These are phyloP conservation scores for Aegilops bicornis DNA, from an alignment of 176 grass and related monocot genomes.

Conservation along the genomic window DNA sequence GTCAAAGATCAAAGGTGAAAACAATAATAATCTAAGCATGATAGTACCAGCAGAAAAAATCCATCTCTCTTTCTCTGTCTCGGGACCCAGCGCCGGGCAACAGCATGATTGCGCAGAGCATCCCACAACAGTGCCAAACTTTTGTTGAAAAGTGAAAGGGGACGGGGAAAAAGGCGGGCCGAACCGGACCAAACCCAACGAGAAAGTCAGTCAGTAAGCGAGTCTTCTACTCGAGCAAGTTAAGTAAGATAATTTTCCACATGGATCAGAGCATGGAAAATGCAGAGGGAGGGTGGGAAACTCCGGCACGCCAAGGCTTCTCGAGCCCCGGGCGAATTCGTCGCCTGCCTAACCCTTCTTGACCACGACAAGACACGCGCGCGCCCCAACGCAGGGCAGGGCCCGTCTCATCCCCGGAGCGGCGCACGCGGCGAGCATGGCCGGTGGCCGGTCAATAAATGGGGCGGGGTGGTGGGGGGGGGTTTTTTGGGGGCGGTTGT, in stretches of 20 bases:
- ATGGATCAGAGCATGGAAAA: background rate
- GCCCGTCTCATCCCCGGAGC: background rate
- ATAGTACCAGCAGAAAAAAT: background rate
- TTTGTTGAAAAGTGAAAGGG: constrained; percentile 30
- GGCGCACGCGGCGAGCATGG: background rate
- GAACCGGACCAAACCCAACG: constrained; percentile 8
- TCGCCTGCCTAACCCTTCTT: constrained; percentile 40
- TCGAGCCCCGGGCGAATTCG: constrained; percentile 24
- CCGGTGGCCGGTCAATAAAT: background rate
- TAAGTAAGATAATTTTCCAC: constrained; percentile 27
- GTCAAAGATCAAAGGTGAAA: no score
- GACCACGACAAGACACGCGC: constrained; percentile 24
- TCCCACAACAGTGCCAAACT: constrained; percentile 37
- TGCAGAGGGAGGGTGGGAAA: constrained; percentile 5
- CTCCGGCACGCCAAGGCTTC: constrained; percentile 28
- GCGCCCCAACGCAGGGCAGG: background rate
- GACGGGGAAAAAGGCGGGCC: background rate
- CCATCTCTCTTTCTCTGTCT: background rate
- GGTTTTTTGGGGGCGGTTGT: background rate
- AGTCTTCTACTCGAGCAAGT: background rate
- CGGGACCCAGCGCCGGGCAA: background rate
- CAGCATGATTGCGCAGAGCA: constrained; percentile 44
- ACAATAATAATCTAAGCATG: background rate
- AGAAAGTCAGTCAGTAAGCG: background rate
- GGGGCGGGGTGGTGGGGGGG: background rate